Conservation (phyloP, 2,329 filamentous ascomycete genomes). For the Achaetomium macrosporum region DNA sequence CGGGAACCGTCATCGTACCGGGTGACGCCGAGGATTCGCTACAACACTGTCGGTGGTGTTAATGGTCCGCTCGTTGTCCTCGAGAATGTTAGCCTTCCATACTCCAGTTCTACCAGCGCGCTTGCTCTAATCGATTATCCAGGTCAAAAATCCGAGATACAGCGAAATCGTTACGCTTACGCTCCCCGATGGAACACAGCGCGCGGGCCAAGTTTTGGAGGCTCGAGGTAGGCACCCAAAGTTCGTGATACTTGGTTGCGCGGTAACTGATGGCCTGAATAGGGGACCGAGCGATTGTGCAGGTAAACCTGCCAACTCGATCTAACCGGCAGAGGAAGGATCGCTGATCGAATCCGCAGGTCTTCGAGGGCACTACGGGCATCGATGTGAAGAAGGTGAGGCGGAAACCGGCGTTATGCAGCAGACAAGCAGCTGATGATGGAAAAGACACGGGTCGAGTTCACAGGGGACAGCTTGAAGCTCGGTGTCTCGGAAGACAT, state of each 20-base stretch:
- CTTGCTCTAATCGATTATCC: constrained; percentile 24
- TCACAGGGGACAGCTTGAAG: constrained; percentile 94
- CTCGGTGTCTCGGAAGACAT: constrained; percentile 99
- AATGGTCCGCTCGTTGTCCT: constrained; percentile 97
- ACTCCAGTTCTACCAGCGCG: constrained; percentile 10
- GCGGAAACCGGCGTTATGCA: not conserved
- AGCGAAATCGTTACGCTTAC: constrained; percentile 98
- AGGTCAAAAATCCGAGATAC: constrained; percentile 97
- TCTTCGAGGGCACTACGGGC: constrained; percentile 94
- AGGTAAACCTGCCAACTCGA: constrained; percentile 51
- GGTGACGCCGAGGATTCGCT: constrained; percentile 63
- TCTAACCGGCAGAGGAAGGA: constrained; percentile 1
- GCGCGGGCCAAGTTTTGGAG: constrained; percentile 93
- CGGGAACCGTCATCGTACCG: constrained; percentile 56
- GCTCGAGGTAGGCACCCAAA: constrained; percentile 66
- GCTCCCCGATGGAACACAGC: constrained; percentile 87
- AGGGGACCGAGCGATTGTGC: constrained; percentile 92
- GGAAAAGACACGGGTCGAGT: constrained; percentile 88
- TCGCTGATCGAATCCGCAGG: constrained; percentile 47
- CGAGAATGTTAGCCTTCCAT: constrained; percentile 66
- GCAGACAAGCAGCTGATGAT: constrained; percentile 15
- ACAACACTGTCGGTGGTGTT: constrained; percentile 97
- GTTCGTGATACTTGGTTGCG: constrained; percentile 11
- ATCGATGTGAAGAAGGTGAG: constrained; percentile 98
- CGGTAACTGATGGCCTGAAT: constrained; percentile 9